Evolutionary conservation across 768 basidiomycete genomes (phyloP).

Genomic region (Ramaria sp.): DNA sequence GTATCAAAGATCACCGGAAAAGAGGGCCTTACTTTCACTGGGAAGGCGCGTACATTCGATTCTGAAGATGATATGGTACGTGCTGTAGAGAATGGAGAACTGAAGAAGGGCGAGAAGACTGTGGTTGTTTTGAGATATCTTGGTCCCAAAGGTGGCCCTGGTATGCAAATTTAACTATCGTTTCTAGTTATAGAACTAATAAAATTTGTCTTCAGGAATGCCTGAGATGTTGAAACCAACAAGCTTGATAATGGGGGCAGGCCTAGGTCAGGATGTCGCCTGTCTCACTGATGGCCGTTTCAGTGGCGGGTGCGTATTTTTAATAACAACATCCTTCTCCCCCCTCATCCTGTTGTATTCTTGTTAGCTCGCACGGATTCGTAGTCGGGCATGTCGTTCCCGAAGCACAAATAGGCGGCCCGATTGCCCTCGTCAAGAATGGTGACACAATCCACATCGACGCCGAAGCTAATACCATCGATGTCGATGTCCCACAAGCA

Average conservation of each 20-base stretch:
- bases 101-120: conserved; percentile 94
- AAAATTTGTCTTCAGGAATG: conserved; percentile 64
- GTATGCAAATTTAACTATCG: conserved; percentile 35
- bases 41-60: conserved; percentile 90
- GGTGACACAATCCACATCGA: conserved; percentile 85
- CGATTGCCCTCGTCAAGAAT: conserved; percentile 82
- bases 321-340: conserved; percentile 7
- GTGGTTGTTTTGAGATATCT: conserved; percentile 93
- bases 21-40: conserved; percentile 81
- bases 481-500: conserved; percentile 64
- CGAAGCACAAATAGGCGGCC: conserved; percentile 89
- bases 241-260: conserved; percentile 96
- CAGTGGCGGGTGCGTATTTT: conserved; percentile 76
- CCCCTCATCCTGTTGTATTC: conserved; percentile 12
- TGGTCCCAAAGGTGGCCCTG: conserved; percentile 94
- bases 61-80: conserved; percentile 77
- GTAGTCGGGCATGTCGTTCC: conserved; percentile 96
- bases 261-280: conserved; percentile 90
- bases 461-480: conserved; percentile 76
- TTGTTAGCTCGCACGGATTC: conserved; percentile 82
- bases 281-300: conserved; percentile 97
- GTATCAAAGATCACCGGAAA: conserved; percentile 96
- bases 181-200: conserved; percentile 5
- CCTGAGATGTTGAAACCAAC: conserved; percentile 99
- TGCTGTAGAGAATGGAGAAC: conserved; percentile 79